Conservation (phyloP, 2,329 filamentous ascomycete species). For the Achaetomium macrosporum region DNA sequence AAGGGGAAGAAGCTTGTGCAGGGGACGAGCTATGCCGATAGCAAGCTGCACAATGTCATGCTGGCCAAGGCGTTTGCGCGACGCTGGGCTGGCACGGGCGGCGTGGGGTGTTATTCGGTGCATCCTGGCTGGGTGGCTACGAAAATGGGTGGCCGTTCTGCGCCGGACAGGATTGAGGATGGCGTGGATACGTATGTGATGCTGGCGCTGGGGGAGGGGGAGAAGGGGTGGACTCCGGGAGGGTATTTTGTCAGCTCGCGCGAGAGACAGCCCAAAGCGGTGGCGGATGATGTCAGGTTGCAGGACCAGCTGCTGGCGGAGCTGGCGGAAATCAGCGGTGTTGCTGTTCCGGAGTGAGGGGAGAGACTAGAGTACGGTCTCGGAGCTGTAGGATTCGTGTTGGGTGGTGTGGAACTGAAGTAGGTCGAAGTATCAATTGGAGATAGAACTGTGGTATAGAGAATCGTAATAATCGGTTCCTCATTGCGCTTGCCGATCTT, state of each 20-base stretch:
- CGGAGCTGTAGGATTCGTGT: too few relatives aligned
- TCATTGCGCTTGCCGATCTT: too few relatives aligned
- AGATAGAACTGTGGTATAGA: too few relatives aligned
- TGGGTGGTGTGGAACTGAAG: too few relatives aligned
- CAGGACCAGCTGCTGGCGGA: conserved; percentile 41
- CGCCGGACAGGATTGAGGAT: conserved; percentile 41
- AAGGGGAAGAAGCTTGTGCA: conserved; percentile 33
- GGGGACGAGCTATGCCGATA: conserved; percentile 42
- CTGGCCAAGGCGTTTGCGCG: conserved; percentile 49
- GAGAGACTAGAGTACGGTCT: too few relatives aligned
- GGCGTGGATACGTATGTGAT: conserved; percentile 43
- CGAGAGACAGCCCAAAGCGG: conserved; percentile 26
- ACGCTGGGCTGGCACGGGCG: conserved; percentile 29
- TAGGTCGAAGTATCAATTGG: too few relatives aligned
- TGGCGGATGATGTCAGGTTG: conserved; percentile 32
- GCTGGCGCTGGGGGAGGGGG: conserved; percentile 38
- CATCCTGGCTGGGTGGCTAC: conserved; percentile 51
- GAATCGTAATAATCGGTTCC: too few relatives aligned
- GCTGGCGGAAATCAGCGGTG: conserved; percentile 28
- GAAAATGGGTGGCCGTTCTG: conserved; percentile 46
- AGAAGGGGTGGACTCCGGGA: conserved; percentile 29
- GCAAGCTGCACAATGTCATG: conserved; percentile 51
- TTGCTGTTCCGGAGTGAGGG: conserved; percentile 9
- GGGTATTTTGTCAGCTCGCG: conserved; percentile 36
- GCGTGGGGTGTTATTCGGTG: conserved; percentile 40